A percentile compares a stretch with the other conserved stretches of the same genome.
phyloP scores from a whole-genome alignment of 108 stramenopile species.

The Cyclotella atomus region DNA sequence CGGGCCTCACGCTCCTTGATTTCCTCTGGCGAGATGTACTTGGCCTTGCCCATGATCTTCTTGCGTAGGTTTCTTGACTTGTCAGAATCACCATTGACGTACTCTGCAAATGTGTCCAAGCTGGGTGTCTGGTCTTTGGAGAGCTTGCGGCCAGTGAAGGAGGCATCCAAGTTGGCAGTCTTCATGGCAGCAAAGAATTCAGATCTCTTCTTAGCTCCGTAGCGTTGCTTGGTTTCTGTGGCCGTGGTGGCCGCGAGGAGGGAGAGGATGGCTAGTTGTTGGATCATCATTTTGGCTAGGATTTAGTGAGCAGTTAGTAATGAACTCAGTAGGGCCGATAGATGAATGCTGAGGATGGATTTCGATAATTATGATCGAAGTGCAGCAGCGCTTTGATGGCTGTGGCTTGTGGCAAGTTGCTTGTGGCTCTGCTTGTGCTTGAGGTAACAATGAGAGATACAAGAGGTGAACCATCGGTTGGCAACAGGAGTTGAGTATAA shows the following conservation, averaged over 20 bases:
- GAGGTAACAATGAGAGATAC: too few relatives aligned
- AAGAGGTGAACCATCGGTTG: too few relatives aligned
- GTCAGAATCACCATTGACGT: constrained; percentile 21
- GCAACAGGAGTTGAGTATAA: too few relatives aligned
- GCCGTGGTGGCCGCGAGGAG: background rate
- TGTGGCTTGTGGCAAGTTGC: too few relatives aligned
- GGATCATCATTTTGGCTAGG: too few relatives aligned
- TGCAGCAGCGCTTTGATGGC: too few relatives aligned
- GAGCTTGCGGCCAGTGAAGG: background rate
- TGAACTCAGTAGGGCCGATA: too few relatives aligned
- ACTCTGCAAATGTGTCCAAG: constrained; percentile 7
- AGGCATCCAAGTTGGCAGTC: constrained; percentile 3
- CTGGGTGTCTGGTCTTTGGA: constrained; percentile 14
- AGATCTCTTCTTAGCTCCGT: background rate
- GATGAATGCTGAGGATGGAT: too few relatives aligned
- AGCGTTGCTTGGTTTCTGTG: background rate
- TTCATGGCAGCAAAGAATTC: constrained; percentile 23
- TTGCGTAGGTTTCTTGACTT: constrained; percentile 3
- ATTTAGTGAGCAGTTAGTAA: too few relatives aligned
- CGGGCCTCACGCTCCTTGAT: constrained; percentile 11
- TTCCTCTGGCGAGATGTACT: constrained; percentile 21
- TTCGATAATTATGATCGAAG: too few relatives aligned
- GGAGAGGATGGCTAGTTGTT: background rate
- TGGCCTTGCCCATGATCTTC: constrained; percentile 30
- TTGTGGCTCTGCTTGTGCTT: too few relatives aligned